Evolutionary conservation across 176 grass and related monocot genomes (phyloP).

Genomic region (Lolium perenne): DNA sequence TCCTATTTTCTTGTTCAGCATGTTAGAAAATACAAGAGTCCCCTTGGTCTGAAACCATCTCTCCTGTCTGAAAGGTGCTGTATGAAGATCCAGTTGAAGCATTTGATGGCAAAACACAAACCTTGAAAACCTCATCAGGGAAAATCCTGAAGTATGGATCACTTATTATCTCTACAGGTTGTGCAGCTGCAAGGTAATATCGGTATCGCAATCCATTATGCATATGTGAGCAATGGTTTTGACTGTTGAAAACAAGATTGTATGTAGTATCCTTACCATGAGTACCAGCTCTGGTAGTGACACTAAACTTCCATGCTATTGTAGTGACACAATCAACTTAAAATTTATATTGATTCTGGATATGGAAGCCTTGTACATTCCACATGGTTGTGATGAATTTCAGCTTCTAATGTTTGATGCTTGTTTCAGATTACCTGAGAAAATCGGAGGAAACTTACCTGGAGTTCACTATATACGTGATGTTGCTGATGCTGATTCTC

Average conservation of each 20-base stretch:
- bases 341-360: not conserved
- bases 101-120: slow-evolving; percentile 85
- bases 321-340: not conserved
- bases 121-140: slow-evolving; percentile 79
- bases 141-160: slow-evolving; percentile 93
- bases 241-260: slow-evolving; percentile 29
- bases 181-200: slow-evolving; percentile 67
- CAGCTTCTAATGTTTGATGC: slow-evolving; percentile 24
- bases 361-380: slow-evolving; percentile 6
- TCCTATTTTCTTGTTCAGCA: not conserved
- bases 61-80: slow-evolving; percentile 58
- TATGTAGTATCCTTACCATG: slow-evolving; percentile 7
- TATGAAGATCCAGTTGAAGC: slow-evolving; percentile 90
- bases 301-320: not conserved
- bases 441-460: slow-evolving; percentile 78
- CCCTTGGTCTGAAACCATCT: slow-evolving; percentile 21
- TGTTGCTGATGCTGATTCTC: slow-evolving; percentile 88
- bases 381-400: slow-evolving; percentile 10
- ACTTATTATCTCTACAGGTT: slow-evolving; percentile 92
- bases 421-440: slow-evolving; percentile 78
- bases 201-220: not conserved
- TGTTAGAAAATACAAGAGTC: not conserved
- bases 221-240: not conserved
- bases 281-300: not conserved
- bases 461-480: slow-evolving; percentile 93